A percentile compares a stretch with the other conserved stretches of the same genome.
Evolutionary conservation across 1,284 basidiomycete species (phyloP).

Genomic region (Malassezia obtusa): DNA sequence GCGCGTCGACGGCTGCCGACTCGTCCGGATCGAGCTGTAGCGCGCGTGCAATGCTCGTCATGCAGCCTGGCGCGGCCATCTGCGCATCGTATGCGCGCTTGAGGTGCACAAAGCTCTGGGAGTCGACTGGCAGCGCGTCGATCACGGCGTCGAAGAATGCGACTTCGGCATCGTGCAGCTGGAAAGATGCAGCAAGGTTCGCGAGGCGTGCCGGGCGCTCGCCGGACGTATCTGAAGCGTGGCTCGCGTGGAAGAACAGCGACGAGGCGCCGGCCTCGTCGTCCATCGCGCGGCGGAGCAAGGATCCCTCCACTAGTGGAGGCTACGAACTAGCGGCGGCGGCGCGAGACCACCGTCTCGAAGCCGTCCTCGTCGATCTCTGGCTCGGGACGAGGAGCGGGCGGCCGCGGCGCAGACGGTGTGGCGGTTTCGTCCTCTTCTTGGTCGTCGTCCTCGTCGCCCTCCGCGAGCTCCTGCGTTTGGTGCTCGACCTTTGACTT

Average conservation of each 20-base stretch:
- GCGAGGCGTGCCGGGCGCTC: background rate
- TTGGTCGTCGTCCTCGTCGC: constrained; percentile 23
- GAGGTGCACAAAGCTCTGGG: constrained; percentile 36
- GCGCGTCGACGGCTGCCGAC: constrained; percentile 24
- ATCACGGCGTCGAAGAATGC: constrained; percentile 37
- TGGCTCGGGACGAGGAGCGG: constrained; percentile 16
- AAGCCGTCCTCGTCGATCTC: constrained; percentile 31
- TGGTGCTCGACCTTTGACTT: constrained; percentile 1
- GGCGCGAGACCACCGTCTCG: constrained; percentile 33
- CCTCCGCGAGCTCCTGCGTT: constrained; percentile 7
- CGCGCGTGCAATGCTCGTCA: background rate
- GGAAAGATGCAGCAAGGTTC: constrained; percentile 18
- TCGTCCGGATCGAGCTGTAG: background rate
- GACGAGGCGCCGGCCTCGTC: background rate
- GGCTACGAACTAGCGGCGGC: constrained; percentile 21
- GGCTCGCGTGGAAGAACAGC: constrained; percentile 9
- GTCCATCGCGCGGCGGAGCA: background rate
- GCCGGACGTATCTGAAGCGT: background rate
- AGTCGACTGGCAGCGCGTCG: constrained; percentile 18
- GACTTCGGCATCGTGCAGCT: constrained; percentile 24
- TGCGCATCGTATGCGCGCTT: constrained; percentile 31
- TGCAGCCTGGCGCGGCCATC: constrained; percentile 10
- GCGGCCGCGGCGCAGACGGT: constrained; percentile 11
- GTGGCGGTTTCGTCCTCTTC: constrained; percentile 10
- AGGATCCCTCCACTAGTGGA: background rate